These are phyloP conservation scores for Podila epigama DNA, from an alignment of 192 early-diverging fungal species.

Conservation along the genomic window DNA sequence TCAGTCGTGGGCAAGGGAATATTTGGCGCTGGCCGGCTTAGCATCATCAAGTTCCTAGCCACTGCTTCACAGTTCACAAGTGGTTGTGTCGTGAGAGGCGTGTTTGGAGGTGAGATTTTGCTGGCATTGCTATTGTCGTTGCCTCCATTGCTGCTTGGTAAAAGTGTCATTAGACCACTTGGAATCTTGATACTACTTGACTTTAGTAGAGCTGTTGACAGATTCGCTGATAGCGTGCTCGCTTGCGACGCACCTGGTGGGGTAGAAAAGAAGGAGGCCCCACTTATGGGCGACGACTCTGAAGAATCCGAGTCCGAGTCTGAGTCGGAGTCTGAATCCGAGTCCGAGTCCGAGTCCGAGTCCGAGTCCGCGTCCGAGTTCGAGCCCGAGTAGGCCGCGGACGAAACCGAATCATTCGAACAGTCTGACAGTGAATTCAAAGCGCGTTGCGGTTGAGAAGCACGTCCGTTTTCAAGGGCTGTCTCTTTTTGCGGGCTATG, in stretches of 20 bases:
- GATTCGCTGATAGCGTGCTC: background rate
- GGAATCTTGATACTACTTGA: constrained; percentile 28
- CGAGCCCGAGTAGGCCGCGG: constrained; percentile 1
- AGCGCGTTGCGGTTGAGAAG: too few species aligned
- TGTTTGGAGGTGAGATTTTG: background rate
- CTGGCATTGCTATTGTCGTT: background rate
- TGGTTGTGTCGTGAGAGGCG: constrained; percentile 11
- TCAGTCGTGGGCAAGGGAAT: constrained; percentile 5
- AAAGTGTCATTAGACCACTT: constrained; percentile 18
- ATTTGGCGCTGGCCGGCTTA: background rate
- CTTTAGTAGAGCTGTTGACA: constrained; percentile 1
- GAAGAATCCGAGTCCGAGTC: constrained; percentile 11
- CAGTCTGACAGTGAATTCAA: constrained; percentile 13
- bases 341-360: constrained; percentile 9
- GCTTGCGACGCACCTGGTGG: background rate
- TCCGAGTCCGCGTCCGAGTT: constrained; percentile 8
- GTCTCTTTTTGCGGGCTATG: too few species aligned
- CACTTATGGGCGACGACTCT: constrained; percentile 25
- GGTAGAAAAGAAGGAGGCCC: constrained; percentile 30
- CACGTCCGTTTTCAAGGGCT: too few species aligned
- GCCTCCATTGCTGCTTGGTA: constrained; percentile 4
- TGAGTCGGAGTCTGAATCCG: constrained; percentile 25
- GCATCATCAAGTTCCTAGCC: background rate
- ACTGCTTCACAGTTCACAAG: background rate
- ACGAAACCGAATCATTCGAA: constrained; percentile 14